Conservation (phyloP, 257 asterid genomes). For the Handroanthus guayacan region DNA sequence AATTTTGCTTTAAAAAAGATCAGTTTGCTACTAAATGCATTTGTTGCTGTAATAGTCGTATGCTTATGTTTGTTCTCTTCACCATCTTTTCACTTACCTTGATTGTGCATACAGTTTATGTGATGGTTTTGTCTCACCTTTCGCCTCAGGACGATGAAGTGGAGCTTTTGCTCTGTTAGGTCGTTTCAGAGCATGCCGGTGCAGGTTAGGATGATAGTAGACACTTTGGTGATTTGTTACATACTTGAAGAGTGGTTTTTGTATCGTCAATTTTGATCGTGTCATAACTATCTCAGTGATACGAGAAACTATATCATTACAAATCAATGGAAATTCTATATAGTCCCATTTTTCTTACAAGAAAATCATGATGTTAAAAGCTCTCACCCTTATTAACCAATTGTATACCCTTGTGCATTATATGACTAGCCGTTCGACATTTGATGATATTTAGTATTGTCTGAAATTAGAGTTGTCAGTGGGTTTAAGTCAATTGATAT, state of each 20-base stretch:
- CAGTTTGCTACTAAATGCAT: background rate
- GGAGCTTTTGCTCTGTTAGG: conserved; percentile 34
- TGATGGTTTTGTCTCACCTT: conserved; percentile 18
- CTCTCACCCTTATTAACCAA: background rate
- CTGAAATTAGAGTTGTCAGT: too few species aligned
- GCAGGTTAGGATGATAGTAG: conserved; percentile 45
- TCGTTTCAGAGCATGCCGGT: conserved; percentile 20
- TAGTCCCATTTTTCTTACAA: background rate
- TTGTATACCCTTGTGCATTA: background rate
- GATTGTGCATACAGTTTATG: conserved; percentile 3
- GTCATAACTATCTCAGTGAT: conserved; percentile 29
- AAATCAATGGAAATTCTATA: background rate
- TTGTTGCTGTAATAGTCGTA: background rate
- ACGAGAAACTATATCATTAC: conserved; percentile 20
- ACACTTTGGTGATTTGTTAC: conserved; percentile 24
- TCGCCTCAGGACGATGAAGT: conserved; percentile 38
- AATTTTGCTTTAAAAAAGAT: background rate
- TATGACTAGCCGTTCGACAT: background rate
- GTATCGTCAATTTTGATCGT: conserved; percentile 35
- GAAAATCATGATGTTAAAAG: background rate
- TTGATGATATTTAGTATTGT: too few species aligned
- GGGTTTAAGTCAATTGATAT: too few species aligned
- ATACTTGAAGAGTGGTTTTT: conserved; percentile 33
- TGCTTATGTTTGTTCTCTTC: background rate
- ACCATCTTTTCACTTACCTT: background rate